Evolutionary conservation across 1,139 yeast species (phyloP).

Genomic region (Lodderomyces elongisporus): DNA sequence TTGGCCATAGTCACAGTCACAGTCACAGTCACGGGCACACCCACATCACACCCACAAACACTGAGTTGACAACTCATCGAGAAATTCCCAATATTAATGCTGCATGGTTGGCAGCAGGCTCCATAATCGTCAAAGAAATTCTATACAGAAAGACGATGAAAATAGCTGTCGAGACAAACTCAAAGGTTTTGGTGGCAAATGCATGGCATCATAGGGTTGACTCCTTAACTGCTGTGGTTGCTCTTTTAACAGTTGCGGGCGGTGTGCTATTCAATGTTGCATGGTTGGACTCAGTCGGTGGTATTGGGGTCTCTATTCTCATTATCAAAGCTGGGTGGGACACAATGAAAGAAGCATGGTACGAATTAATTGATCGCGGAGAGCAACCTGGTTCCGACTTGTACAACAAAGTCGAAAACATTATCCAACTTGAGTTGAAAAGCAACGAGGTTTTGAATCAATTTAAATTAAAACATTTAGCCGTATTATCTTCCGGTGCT

Average conservation of each 20-base stretch:
- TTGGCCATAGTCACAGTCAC: no score
- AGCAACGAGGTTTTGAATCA: constrained; percentile 13
- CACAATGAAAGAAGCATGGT: constrained; percentile 63
- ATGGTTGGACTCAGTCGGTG: constrained; percentile 92
- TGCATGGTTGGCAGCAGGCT: constrained; percentile 92
- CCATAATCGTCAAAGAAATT: constrained; percentile 82
- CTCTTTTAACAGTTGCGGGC: constrained; percentile 79
- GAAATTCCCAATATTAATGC: constrained; percentile 76
- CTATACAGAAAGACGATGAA: constrained; percentile 76
- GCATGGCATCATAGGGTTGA: constrained; percentile 99
- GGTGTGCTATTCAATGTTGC: constrained; percentile 72
- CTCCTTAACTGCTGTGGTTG: constrained; percentile 86
- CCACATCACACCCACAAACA: background rate
- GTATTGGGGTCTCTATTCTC: constrained; percentile 73
- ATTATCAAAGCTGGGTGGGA: constrained; percentile 81
- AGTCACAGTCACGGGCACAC: constrained; percentile 22
- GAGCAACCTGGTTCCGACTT: constrained; percentile 27
- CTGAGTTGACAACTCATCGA: constrained; percentile 11
- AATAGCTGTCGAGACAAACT: constrained; percentile 70
- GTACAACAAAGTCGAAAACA: constrained; percentile 22
- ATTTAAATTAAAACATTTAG: constrained; percentile 41
- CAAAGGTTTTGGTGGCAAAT: constrained; percentile 88
- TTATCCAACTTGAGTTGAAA: constrained; percentile 19
- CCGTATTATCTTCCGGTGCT: constrained; percentile 70
- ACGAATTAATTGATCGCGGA: constrained; percentile 68